phyloP scores from a whole-genome alignment of 106 monocot species.

The Iris macrosiphon region DNA sequence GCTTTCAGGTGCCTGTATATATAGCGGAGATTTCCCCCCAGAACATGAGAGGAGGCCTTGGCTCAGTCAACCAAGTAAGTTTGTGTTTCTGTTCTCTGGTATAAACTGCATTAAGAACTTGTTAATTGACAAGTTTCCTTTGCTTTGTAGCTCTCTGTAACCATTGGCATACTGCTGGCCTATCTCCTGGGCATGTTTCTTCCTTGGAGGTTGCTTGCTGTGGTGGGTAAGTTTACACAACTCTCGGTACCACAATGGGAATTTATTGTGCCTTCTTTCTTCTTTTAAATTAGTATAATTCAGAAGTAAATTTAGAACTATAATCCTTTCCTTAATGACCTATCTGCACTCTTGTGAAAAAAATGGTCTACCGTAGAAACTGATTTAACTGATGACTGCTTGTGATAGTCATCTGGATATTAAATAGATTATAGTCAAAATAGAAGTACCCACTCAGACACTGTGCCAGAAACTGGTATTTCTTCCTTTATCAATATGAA shows the following conservation, averaged over 20 bases:
- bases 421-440: too few relatives aligned
- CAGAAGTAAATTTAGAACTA: too few relatives aligned
- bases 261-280: too few relatives aligned
- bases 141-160: constrained; percentile 71
- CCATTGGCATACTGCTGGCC: constrained; percentile 79
- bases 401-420: too few relatives aligned
- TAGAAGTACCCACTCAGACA: too few relatives aligned
- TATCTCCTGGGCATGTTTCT: constrained; percentile 86
- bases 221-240: constrained; percentile 42
- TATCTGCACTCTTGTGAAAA: too few relatives aligned
- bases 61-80: constrained; percentile 83
- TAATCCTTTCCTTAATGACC: too few relatives aligned
- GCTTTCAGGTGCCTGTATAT: constrained; percentile 76
- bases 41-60: constrained; percentile 92
- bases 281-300: too few relatives aligned
- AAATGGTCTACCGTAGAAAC: too few relatives aligned
- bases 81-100: neutral
- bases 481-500: too few relatives aligned
- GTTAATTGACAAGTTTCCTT: neutral
- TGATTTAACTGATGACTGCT: too few relatives aligned
- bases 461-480: too few relatives aligned
- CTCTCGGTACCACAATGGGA: neutral
- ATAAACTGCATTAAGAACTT: neutral
- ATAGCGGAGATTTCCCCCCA: constrained; percentile 97
- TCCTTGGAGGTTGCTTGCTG: constrained; percentile 84